These are phyloP conservation scores for Zea mays DNA, from an alignment of 176 grass and related monocot genomes.

Conservation along the genomic window Zm-B73-REFERENCE-NAM-5.0 NC_050104.1:7622001-7622500, in stretches of 20 bases:
- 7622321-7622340: conserved; percentile 79
- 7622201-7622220: neutral
- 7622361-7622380: conserved; percentile 81
- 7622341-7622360: conserved; percentile 83
- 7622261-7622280: conserved; percentile 19
- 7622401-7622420: conserved; percentile 38
- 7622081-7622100: too few relatives aligned
- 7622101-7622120: too few relatives aligned
- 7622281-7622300: conserved; percentile 85
- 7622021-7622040: too few relatives aligned
- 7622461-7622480: conserved; percentile 53
- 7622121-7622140: neutral
- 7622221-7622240: neutral
- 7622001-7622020: too few relatives aligned
- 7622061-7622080: too few relatives aligned
- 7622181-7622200: neutral
- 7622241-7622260: neutral
- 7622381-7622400: conserved; percentile 32
- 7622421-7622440: neutral
- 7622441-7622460: neutral
- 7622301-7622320: conserved; percentile 85
- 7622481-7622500: conserved; percentile 57
- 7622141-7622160: neutral
- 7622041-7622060: too few relatives aligned
- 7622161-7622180: conserved; percentile 3